Base-by-base conservation (phyloP, 805 yeast species). In the Candida sphagnicola region DNA sequence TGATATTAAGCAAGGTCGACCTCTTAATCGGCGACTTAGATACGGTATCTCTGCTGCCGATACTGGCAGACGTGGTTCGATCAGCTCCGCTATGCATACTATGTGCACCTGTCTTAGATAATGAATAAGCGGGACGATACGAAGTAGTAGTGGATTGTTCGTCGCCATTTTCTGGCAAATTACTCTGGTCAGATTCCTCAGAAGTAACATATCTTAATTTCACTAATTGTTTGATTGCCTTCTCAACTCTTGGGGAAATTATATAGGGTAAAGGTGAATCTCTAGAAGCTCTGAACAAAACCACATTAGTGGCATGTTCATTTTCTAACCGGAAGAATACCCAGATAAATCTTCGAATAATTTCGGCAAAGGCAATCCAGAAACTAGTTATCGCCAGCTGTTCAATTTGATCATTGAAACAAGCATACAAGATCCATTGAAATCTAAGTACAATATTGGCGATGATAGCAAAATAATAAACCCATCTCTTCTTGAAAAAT, bases 281-380 rank as follows among this genome's bases (percentile, higher is more conserved):
- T 41, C 95, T 78, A 8, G 95, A 82, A 0, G 97, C 98, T 46
- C 95, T 74, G 60, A 82, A 85, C 31, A 88, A 64, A 39, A 79
- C 80, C 8, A 89, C 95, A 56, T 91, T 91, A 0, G 97, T 81
- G 34, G 90, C 82, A 59, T 93, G 99, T 60, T 93, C 98, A 61
- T 93, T 93, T 51, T 93, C 99, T 75, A 93, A 84, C 65, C 99
- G 80, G 67, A 93, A 83, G 35, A 85, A 76, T 5, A 88, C 72
- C 99, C 99, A 93, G 11, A 91, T 65, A 49, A 87, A 84, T 54
- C 99, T 72, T 56, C 99, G 74, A 2, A 85, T 24, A 3, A 88
- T 61, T 59, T 93, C 99, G 0, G 93, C 87, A 19, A 85, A 47
- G 0, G 95, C 96, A 35, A 93, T 77, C 36, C 77, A 70, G 54